A percentile compares a stretch with the other conserved stretches of the same genome.
Conservation (phyloP, 2,329 filamentous ascomycete genomes). For the Alternaria viburni region DNA sequence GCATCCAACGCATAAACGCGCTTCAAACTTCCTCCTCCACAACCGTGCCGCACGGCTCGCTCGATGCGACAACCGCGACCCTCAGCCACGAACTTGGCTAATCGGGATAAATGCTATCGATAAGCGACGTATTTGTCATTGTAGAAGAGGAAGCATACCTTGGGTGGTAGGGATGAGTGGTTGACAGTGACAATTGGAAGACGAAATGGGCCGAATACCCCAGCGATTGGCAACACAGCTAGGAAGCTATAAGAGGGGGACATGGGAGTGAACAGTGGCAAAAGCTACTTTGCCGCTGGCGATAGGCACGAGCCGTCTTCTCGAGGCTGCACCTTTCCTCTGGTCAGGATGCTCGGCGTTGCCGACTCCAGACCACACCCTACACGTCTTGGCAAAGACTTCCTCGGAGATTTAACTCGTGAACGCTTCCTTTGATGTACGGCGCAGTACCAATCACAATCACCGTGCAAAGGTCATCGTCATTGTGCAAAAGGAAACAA, state of each 20-base stretch:
- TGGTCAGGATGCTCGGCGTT: background rate
- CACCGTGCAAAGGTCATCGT: background rate
- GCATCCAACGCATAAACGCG: conserved; percentile 5
- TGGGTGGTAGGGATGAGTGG: background rate
- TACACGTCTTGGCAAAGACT: background rate
- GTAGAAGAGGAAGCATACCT: background rate
- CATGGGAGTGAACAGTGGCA: background rate
- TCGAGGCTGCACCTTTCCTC: background rate
- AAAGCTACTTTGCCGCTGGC: background rate
- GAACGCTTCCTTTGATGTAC: background rate
- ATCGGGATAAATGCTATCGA: background rate
- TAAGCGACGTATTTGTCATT: background rate
- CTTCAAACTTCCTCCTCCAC: background rate
- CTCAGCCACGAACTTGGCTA: background rate
- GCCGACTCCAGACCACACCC: background rate
- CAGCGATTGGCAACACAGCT: background rate
- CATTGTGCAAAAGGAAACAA: background rate
- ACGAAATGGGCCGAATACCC: background rate
- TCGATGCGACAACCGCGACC: background rate
- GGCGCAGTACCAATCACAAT: background rate
- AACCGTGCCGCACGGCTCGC: background rate
- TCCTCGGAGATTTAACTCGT: background rate
- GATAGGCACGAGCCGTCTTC: background rate
- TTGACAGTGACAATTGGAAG: background rate
- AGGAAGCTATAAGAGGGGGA: background rate